These are phyloP conservation scores for Wickerhamomyces sp. DNA, from an alignment of 1,139 yeast species.

Conservation along the genomic window DNA sequence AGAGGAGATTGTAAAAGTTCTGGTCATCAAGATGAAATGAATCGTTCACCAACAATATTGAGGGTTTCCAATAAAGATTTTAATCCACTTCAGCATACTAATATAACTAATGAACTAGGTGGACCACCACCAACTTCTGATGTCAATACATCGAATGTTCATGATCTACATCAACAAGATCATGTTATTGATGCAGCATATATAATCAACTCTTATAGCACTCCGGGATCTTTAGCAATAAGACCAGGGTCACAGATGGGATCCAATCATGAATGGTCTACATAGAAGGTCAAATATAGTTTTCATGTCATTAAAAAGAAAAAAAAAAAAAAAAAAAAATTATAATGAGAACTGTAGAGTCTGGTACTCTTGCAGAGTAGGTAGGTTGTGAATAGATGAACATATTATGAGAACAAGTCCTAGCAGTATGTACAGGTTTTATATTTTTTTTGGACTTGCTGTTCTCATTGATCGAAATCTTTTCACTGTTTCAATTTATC, in stretches of 20 bases:
- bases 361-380: too few species aligned
- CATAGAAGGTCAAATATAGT: background rate
- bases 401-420: too few species aligned
- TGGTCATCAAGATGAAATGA: background rate
- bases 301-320: background rate
- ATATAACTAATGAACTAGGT: background rate
- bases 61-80: background rate
- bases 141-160: background rate
- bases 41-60: background rate
- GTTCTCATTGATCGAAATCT: too few species aligned
- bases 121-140: background rate
- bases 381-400: too few species aligned
- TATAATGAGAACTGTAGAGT: too few species aligned
- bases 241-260: constrained; percentile 14
- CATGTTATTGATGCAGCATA: constrained; percentile 6
- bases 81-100: background rate
- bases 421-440: background rate
- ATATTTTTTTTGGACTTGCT: too few species aligned
- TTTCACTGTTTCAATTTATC: too few species aligned
- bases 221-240: constrained; percentile 17
- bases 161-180: background rate
- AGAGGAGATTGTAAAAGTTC: background rate
- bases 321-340: too few species aligned
- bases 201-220: constrained; percentile 17
- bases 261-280: constrained; percentile 14